Evolutionary conservation across 345 rosid species (phyloP).

Genomic region (Gossypium mustelinum): DNA sequence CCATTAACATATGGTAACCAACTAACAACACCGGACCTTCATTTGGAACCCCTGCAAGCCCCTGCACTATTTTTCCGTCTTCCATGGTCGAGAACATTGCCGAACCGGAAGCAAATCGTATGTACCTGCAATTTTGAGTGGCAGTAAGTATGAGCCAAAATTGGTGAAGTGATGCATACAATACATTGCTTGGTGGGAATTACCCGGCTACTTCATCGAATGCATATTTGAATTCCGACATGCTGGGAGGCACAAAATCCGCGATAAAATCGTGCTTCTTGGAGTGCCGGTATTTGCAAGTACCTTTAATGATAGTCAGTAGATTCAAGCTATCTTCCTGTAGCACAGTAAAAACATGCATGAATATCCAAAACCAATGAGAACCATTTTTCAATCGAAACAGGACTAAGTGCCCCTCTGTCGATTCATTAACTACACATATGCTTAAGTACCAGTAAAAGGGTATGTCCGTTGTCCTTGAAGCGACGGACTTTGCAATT

Average conservation of each 20-base stretch:
- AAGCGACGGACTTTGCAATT: background rate
- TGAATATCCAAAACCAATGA: background rate
- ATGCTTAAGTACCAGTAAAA: background rate
- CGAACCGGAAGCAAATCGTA: constrained; percentile 40
- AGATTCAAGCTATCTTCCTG: constrained; percentile 2
- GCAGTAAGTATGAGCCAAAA: constrained; percentile 10
- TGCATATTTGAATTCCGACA: background rate
- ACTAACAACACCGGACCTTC: constrained; percentile 78
- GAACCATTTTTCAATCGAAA: background rate
- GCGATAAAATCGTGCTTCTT: background rate
- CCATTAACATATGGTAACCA: constrained; percentile 86
- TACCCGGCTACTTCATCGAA: background rate
- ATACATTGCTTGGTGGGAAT: background rate
- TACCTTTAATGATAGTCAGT: constrained; percentile 4
- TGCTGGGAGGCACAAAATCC: constrained; percentile 1
- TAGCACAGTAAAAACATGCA: background rate
- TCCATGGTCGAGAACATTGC: constrained; percentile 70
- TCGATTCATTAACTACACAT: background rate
- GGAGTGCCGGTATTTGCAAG: constrained; percentile 2
- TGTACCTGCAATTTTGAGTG: constrained; percentile 32
- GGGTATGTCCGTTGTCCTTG: background rate
- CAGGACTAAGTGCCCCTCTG: background rate
- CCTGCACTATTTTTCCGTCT: constrained; percentile 65
- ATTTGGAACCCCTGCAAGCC: constrained; percentile 72
- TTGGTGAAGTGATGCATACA: background rate